Conservation (phyloP, 257 asterid species). For the Solanum habrochaites region DNA sequence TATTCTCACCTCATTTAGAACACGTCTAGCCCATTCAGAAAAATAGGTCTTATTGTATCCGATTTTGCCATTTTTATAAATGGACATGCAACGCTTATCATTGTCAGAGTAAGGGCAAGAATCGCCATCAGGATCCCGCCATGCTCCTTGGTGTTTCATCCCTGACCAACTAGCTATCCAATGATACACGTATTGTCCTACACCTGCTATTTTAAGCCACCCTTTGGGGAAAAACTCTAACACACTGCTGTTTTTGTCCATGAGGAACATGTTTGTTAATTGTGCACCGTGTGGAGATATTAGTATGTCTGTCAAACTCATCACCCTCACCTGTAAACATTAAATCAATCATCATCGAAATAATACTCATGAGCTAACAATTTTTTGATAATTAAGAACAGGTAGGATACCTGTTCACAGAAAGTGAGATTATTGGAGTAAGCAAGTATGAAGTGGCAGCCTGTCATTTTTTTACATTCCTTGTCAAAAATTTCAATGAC, state of each 20-base stretch:
- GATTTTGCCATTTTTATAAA: conserved; percentile 40
- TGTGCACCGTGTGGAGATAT: conserved; percentile 83
- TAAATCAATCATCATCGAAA: neutral
- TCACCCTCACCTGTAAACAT: conserved; percentile 36
- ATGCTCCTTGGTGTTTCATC: conserved; percentile 63
- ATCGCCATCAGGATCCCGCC: conserved; percentile 55
- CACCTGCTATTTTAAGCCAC: conserved; percentile 59
- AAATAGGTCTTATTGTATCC: conserved; percentile 45
- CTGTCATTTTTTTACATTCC: conserved; percentile 41
- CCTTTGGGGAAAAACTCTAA: conserved; percentile 73
- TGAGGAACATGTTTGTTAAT: conserved; percentile 54
- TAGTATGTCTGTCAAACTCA: conserved; percentile 53
- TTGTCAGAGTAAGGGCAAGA: conserved; percentile 38
- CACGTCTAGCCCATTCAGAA: conserved; percentile 39
- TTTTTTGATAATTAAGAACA: neutral
- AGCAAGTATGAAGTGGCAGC: conserved; percentile 47
- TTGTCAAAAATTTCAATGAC: conserved; percentile 36
- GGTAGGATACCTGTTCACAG: conserved; percentile 46
- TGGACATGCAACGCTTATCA: conserved; percentile 54
- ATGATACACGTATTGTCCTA: conserved; percentile 55
- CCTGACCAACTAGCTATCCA: conserved; percentile 78
- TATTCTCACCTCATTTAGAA: conserved; percentile 19
- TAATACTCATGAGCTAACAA: neutral
- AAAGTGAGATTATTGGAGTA: conserved; percentile 48
- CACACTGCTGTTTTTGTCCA: conserved; percentile 64